Evolutionary conservation across 495 filamentous ascomycete genomes (phyloP).

Genomic region (Aspergillus incahuasiensis): DNA sequence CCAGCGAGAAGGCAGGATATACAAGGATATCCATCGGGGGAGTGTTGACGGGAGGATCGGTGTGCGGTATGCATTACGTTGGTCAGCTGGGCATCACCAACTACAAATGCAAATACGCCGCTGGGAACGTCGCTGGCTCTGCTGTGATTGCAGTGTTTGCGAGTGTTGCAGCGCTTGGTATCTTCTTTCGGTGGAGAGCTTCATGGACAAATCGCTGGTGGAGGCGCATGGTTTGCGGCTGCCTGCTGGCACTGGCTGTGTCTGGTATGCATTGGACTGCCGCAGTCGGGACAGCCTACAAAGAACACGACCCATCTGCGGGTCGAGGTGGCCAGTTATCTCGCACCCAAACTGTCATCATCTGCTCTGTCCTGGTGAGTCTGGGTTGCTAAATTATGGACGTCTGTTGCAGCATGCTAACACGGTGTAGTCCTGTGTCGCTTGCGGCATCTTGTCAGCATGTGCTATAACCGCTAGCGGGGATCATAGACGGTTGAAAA

Average conservation of each 20-base stretch:
- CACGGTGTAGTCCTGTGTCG: conserved; percentile 45
- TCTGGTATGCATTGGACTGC: conserved; percentile 90
- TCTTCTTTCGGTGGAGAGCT: conserved; percentile 76
- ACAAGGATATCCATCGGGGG: conserved; percentile 59
- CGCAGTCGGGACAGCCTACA: conserved; percentile 64
- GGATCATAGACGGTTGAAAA: conserved; percentile 49
- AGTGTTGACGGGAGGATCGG: conserved; percentile 61
- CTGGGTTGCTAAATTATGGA: neutral
- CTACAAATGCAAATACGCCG: conserved; percentile 58
- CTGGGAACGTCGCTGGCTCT: conserved; percentile 60
- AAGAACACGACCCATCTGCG: conserved; percentile 29
- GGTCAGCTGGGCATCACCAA: conserved; percentile 79
- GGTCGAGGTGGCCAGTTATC: conserved; percentile 35
- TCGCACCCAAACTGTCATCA: conserved; percentile 55
- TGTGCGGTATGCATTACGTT: conserved; percentile 89
- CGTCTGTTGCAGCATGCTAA: conserved; percentile 13
- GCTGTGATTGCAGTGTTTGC: conserved; percentile 66
- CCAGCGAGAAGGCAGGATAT: conserved; percentile 50
- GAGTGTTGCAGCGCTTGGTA: conserved; percentile 58
- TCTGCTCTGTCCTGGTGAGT: conserved; percentile 61
- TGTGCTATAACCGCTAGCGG: conserved; percentile 56
- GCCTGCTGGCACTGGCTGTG: conserved; percentile 65
- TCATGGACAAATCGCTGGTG: conserved; percentile 76
- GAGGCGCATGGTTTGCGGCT: conserved; percentile 62
- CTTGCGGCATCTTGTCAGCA: conserved; percentile 54